phyloP scores from a whole-genome alignment of 148 eudicot species.

The Linanthus parryae region DNA sequence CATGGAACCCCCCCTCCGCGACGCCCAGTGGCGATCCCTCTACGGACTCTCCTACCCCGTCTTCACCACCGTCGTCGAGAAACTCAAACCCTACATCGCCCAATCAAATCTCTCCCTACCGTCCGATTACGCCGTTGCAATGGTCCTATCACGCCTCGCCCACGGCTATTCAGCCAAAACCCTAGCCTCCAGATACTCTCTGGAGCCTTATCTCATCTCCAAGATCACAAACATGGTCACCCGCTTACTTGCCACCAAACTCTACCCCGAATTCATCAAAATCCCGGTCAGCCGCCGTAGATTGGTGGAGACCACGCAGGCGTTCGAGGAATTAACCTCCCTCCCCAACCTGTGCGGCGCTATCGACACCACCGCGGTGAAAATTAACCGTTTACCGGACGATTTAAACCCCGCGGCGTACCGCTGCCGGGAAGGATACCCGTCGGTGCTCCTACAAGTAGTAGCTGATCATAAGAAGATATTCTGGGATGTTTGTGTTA shows the following conservation, averaged over 20 bases:
- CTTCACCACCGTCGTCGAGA: constrained; percentile 74
- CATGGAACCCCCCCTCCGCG: constrained; percentile 75
- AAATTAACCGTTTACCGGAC: not conserved
- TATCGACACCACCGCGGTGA: constrained; percentile 47
- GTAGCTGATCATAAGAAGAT: constrained; percentile 91
- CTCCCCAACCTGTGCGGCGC: constrained; percentile 82
- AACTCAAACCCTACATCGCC: constrained; percentile 70
- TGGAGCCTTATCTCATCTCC: constrained; percentile 81
- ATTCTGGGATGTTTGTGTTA: constrained; percentile 97
- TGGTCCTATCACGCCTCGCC: constrained; percentile 77
- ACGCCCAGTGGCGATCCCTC: constrained; percentile 66
- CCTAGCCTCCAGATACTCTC: constrained; percentile 57
- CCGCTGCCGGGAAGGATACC: constrained; percentile 37
- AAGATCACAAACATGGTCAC: constrained; percentile 97
- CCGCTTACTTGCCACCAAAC: constrained; percentile 72
- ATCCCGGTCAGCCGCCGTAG: constrained; percentile 73
- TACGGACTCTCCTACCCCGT: constrained; percentile 88
- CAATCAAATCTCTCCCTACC: constrained; percentile 78
- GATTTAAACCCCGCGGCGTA: too few relatives aligned
- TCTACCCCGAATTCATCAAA: constrained; percentile 82
- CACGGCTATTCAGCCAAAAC: constrained; percentile 55
- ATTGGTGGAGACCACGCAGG: constrained; percentile 54
- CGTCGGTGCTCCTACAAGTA: constrained; percentile 71
- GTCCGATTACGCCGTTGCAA: constrained; percentile 88
- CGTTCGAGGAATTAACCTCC: constrained; percentile 60